Percentiles rank a stretch among this genome's conserved stretches.
Conservation (phyloP, 108 stramenopile genomes). For the Halocafeteria seosinensis region DNA sequence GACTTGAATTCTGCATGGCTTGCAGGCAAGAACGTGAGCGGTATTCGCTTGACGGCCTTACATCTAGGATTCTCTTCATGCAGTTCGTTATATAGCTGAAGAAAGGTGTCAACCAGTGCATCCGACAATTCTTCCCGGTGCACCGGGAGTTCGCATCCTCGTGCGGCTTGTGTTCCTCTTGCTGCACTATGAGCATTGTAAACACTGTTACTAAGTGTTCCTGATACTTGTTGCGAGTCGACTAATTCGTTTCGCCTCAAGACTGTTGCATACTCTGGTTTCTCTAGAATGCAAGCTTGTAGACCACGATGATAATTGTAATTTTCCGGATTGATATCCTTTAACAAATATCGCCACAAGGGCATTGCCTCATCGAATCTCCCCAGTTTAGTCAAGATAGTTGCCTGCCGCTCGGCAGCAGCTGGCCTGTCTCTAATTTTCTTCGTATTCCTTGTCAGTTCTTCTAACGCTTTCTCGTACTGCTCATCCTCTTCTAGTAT, state of each 20-base stretch:
- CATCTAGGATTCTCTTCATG: neutral
- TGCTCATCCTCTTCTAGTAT: slow-evolving; percentile 19
- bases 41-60: neutral
- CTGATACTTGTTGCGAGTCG: too few relatives aligned
- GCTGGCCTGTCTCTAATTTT: slow-evolving; percentile 1
- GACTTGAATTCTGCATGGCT: neutral
- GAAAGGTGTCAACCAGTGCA: neutral
- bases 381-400: slow-evolving; percentile 15
- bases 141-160: too few relatives aligned
- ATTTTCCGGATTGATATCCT: slow-evolving; percentile 16
- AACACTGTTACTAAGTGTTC: too few relatives aligned
- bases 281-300: neutral
- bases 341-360: neutral
- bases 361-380: slow-evolving; percentile 12
- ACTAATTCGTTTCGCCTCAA: too few relatives aligned
- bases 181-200: neutral
- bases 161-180: neutral
- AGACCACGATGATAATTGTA: slow-evolving; percentile 27
- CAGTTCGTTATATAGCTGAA: neutral
- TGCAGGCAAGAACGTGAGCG: neutral
- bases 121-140: neutral
- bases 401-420: slow-evolving; percentile 14
- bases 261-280: neutral
- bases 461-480: slow-evolving; percentile 19
- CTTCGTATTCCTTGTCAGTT: slow-evolving; percentile 10